phyloP scores from a whole-genome alignment of 305 asterid species.

The Fraxinus albicans region DNA sequence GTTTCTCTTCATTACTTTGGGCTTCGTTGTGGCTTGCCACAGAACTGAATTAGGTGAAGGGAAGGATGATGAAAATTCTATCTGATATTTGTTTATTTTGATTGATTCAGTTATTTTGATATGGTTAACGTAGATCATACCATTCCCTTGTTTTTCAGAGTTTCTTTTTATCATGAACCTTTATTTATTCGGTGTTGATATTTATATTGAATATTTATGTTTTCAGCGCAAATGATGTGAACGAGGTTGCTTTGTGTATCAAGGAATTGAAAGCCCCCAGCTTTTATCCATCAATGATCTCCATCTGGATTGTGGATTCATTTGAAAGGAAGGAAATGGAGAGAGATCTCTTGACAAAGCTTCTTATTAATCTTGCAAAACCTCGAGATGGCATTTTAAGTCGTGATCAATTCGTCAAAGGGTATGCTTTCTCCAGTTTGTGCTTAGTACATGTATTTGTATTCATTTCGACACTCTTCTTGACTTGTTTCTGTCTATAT shows the following conservation, averaged over 20 bases:
- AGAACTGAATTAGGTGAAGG: neutral
- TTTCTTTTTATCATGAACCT: neutral
- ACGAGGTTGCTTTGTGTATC: conserved; percentile 44
- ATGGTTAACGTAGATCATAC: neutral
- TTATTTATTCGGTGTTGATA: neutral
- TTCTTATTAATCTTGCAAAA: conserved; percentile 39
- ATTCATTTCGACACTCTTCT: neutral
- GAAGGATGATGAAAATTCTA: neutral
- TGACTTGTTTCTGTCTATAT: neutral
- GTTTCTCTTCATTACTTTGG: neutral
- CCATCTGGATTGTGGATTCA: conserved; percentile 49
- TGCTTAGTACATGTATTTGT: neutral
- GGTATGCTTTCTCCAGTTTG: conserved; percentile 28
- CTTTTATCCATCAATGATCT: conserved; percentile 50
- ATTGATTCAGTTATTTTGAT: neutral
- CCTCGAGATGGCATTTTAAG: conserved; percentile 29
- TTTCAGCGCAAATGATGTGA: conserved; percentile 49
- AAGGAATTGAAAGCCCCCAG: conserved; percentile 43
- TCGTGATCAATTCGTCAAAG: conserved; percentile 35
- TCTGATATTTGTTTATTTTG: neutral
- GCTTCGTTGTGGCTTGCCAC: neutral
- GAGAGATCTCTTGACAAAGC: conserved; percentile 42
- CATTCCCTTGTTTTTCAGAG: neutral
- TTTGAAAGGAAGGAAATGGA: conserved; percentile 54
- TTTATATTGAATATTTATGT: neutral